Conservation (phyloP, 2,329 filamentous ascomycete genomes). For the Didymella keratinophila region DNA sequence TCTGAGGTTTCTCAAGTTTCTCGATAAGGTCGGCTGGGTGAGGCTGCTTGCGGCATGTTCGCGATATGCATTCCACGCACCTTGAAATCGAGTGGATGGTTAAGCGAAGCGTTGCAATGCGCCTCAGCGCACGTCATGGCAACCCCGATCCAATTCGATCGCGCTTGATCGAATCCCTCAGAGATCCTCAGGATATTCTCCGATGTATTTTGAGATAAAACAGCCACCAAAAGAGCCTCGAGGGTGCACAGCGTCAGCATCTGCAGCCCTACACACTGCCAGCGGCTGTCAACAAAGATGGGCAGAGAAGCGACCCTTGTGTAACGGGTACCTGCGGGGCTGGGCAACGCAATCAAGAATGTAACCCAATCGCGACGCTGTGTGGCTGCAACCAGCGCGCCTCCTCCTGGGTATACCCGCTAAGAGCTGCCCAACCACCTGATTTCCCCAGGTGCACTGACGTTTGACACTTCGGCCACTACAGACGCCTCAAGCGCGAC, state of each 20-base stretch:
- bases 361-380: conserved; percentile 25
- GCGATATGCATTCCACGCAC: conserved; percentile 26
- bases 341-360: conserved; percentile 26
- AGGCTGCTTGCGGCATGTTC: conserved; percentile 40
- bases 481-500: conserved; percentile 29
- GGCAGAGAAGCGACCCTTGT: conserved; percentile 21
- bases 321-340: conserved; percentile 28
- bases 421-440: conserved; percentile 37
- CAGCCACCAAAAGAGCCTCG: background rate
- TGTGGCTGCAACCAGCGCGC: conserved; percentile 41
- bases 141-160: conserved; percentile 3
- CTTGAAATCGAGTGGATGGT: conserved; percentile 20
- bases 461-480: conserved; percentile 28
- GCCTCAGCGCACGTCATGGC: conserved; percentile 9
- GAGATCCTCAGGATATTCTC: background rate
- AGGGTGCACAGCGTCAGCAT: background rate
- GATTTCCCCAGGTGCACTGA: conserved; percentile 23
- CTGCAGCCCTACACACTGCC: conserved; percentile 17
- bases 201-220: background rate
- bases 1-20: conserved; percentile 16
- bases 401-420: conserved; percentile 28
- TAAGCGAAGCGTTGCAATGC: conserved; percentile 21
- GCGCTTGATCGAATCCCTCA: background rate
- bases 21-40: conserved; percentile 25
- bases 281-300: conserved; percentile 18